Base-by-base conservation (phyloP, 805 yeast genomes). In the Saccharomycopsis sp. region DNA sequence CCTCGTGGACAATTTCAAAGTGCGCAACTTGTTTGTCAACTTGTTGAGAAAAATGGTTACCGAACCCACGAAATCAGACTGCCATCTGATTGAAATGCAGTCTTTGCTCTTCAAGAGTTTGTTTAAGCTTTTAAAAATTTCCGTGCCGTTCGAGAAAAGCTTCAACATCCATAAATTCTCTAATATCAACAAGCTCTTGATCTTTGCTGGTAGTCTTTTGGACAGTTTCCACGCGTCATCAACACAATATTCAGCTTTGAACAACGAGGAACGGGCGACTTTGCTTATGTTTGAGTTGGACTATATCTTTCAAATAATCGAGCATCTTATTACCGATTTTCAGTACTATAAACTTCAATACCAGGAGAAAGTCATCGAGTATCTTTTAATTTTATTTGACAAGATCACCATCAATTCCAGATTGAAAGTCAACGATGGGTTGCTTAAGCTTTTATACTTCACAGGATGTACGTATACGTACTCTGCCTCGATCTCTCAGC, bases 1-100 rank as follows among this genome's bases (percentile, higher is more conserved):
- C 16, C 18, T 44, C 48, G 21, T 44, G 7, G 48, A 44, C 21
- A 44, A 18, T 44, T 44, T 44, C 84, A 54, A 80, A 78, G 63
- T 84, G 81, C 46, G 82, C 70, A 51, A 20, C n/a, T 23, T 51
- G 15, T 2, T 71, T 71, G 15, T 62, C 59, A 44, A 44, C 21
- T 18, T 44, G 18, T 12, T 44, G 7, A 44, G 48, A 20, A 44
- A 44, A 18, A 16, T 44, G 18, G 48, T 18, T 16, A 18, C 48
- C 4, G 48, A 44, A 12, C 48, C 48, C 7, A 20, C 48, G 16
- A 16, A 16, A 12, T 44, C 21, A 12, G 48, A 44, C 16, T 8
- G 7, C 8, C 20, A n/a, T 16, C 18, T 18, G 18, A 12, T 44
- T 44, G 7, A 12, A 16, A 12, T 18, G 12, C 18, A 44, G 7